These are phyloP conservation scores for Lunularia cruciata DNA, from an alignment of 225 moss, liverwort and hornwort genomes.

Conservation along the genomic window DNA sequence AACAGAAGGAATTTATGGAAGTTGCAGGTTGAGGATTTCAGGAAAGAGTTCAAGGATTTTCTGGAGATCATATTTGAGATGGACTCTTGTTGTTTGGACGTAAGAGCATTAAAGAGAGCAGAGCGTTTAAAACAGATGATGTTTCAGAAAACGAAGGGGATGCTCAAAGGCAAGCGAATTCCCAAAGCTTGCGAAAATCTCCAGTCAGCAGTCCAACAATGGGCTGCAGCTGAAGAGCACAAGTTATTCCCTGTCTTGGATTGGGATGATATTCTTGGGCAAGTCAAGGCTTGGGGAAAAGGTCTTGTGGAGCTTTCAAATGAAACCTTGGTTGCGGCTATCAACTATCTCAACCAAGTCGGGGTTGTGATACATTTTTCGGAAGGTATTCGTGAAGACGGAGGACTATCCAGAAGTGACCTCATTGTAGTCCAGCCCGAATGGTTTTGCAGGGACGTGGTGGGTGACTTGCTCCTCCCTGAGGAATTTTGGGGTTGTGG, in stretches of 20 bases:
- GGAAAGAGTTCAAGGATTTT: background rate
- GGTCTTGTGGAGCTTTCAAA: no score
- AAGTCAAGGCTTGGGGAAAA: background rate
- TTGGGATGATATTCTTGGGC: background rate
- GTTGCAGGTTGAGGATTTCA: background rate
- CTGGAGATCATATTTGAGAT: no score
- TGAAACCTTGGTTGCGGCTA: background rate
- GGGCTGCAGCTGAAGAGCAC: background rate
- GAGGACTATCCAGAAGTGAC: no score
- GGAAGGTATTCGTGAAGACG: no score
- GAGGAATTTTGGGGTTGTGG: background rate
- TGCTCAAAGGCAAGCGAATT: background rate
- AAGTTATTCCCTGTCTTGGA: background rate
- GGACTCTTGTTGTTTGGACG: no score
- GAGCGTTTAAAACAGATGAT: background rate
- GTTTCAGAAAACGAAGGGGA: background rate
- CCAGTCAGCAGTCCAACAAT: background rate
- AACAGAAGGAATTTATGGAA: no score
- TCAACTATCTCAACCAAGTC: background rate
- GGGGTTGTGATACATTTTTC: background rate
- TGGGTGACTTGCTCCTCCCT: background rate
- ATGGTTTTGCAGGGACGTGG: slow-evolving; percentile 5
- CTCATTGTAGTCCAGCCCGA: background rate
- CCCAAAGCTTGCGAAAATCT: slow-evolving; percentile 4
- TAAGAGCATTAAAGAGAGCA: background rate